These are phyloP conservation scores for Cercospora citrullina DNA, from an alignment of 2,329 filamentous ascomycete genomes.

Conservation along the genomic window DNA sequence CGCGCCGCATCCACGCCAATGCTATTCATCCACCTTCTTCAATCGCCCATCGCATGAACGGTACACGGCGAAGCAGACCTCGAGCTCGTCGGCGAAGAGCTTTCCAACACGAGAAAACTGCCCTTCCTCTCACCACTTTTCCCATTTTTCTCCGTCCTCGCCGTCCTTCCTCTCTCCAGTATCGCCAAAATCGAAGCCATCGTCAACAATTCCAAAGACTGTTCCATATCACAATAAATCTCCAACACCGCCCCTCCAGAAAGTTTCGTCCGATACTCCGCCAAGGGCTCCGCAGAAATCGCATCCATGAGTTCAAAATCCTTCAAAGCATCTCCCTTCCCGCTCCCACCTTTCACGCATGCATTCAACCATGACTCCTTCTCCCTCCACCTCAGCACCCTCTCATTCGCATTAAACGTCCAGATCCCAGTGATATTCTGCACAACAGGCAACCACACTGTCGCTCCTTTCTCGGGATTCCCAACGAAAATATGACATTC, in stretches of 20 bases:
- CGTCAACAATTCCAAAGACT: constrained; percentile 2
- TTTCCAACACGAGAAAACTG: not conserved
- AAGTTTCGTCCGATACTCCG: not conserved
- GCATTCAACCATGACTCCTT: not conserved
- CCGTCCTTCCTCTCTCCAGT: not conserved
- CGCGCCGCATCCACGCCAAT: not conserved
- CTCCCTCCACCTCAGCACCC: not conserved
- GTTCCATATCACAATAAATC: not conserved
- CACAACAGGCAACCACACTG: constrained; percentile 9
- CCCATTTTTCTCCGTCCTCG: not conserved
- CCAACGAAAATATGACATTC: constrained; percentile 12
- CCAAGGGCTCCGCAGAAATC: constrained; percentile 1
- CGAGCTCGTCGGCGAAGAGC: not conserved
- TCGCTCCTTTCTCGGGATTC: not conserved
- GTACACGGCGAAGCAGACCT: not conserved
- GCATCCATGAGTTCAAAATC: constrained; percentile 1
- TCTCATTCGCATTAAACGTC: constrained; percentile 4
- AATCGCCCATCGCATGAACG: not conserved
- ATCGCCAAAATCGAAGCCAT: constrained; percentile 10
- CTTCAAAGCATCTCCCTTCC: not conserved
- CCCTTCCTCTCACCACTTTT: not conserved
- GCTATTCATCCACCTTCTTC: not conserved
- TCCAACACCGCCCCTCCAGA: not conserved
- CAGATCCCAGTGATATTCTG: not conserved
- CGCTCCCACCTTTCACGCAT: not conserved